Percentiles rank a stretch among this genome's conserved stretches.
These are phyloP conservation scores for Tetradesmus obliquus DNA, from an alignment of 139 green algal species.

Conservation along the genomic window DNA sequence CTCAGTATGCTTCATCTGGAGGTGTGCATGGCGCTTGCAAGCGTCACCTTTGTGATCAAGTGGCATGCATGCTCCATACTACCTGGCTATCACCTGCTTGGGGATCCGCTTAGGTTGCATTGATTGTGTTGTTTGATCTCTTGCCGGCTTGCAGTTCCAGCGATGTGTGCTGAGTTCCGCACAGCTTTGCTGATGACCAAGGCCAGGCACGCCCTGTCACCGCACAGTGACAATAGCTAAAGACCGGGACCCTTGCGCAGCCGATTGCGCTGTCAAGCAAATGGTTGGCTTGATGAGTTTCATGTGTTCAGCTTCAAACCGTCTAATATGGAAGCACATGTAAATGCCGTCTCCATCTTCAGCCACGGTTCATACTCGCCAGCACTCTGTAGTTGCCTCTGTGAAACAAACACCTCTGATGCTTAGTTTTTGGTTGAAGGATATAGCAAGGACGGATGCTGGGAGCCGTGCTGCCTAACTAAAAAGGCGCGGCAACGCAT, in stretches of 20 bases:
- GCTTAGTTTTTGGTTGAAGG: no score
- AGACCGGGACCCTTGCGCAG: not conserved
- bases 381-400: not conserved
- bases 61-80: no score
- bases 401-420: no score
- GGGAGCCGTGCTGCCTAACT: not conserved
- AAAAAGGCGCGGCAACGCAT: not conserved
- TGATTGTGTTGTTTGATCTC: no score
- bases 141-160: not conserved
- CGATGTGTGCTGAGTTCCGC: not conserved
- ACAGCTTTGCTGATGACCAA: not conserved
- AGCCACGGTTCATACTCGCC: not conserved
- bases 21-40: no score
- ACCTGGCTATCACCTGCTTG: no score
- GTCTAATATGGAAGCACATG: not conserved
- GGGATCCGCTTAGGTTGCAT: no score
- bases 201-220: not conserved
- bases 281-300: no score
- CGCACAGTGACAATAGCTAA: not conserved
- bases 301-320: not conserved
- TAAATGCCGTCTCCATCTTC: not conserved
- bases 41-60: no score
- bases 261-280: no score
- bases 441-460: not conserved
- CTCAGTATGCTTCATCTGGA: no score